phyloP scores from a whole-genome alignment of 805 yeast genomes.

The Suhomyces faveliae region DNA sequence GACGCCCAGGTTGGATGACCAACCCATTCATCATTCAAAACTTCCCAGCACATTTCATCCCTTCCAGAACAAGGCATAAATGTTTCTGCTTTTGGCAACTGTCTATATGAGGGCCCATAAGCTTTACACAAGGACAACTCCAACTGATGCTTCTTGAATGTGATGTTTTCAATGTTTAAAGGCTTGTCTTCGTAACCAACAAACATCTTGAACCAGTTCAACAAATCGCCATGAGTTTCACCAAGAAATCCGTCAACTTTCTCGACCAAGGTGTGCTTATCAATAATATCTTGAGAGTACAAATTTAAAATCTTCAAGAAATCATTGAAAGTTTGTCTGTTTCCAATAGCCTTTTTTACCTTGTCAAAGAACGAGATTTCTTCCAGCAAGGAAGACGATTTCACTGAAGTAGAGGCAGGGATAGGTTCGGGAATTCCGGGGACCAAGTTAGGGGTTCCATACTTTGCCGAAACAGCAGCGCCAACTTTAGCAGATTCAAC shows the following conservation, averaged over 20 bases:
- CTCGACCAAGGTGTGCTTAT: constrained; percentile 74
- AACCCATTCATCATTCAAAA: constrained; percentile 97
- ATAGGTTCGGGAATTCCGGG: constrained; percentile 88
- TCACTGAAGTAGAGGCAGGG: constrained; percentile 41
- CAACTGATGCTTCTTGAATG: constrained; percentile 84
- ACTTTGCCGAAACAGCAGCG: constrained; percentile 11
- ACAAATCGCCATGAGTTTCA: constrained; percentile 64
- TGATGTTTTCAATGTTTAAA: constrained; percentile 80
- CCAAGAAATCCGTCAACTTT: constrained; percentile 87
- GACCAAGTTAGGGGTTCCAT: constrained; percentile 63
- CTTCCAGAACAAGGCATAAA: constrained; percentile 98
- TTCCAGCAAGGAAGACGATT: constrained; percentile 66
- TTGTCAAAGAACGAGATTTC: constrained; percentile 90
- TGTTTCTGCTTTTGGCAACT: constrained; percentile 89
- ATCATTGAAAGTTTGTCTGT: constrained; percentile 88
- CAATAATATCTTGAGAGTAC: constrained; percentile 88
- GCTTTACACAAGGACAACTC: constrained; percentile 90
- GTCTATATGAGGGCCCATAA: constrained; percentile 92
- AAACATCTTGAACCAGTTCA: constrained; percentile 89
- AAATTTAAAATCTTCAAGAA: constrained; percentile 84
- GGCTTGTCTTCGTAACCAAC: constrained; percentile 89
- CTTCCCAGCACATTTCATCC: constrained; percentile 99
- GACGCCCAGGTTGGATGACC: constrained; percentile 99
- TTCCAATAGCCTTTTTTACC: constrained; percentile 83
- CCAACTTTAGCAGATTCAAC: neutral